Evolutionary conservation across 2,329 filamentous ascomycete species (phyloP), one percentile per base, ranked within the genome.

Genomic region (Fusarium clavum): DNA sequence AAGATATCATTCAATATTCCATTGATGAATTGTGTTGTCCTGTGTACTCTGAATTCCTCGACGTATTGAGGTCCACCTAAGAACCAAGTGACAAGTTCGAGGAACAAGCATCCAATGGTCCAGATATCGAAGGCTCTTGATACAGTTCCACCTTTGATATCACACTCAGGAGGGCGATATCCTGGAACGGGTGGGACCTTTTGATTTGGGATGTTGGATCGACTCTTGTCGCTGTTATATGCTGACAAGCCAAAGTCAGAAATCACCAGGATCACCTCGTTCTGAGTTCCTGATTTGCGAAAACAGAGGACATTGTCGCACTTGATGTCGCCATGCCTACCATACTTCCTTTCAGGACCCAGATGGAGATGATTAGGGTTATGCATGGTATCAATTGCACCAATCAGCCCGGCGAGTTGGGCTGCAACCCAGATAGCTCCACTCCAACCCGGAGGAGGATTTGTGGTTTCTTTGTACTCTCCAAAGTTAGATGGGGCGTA

Each of bases 281-380:
- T 9, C 1, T 30, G 7, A 4, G 22, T 16, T 0, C 6, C 43
- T 16, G 51, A 30, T 1, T 10, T 24, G 1, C 25, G 22, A 16
- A 67, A 69, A 24, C 66, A 69, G 3, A 69, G 63, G 1, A 69
- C 44, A 5, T 69, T 69, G 38, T 66, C 57, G 5, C 56, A 54
- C 6, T 66, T 69, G 3, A 69, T 55, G 3, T 69, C 66, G 0
- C 66, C 63, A 1, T 69, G 66, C 2, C 58, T 38, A 5, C 63
- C 58, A 10, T 51, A 69, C 9, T 25, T 34, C 8, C 6, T 38
- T 3, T 40, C 13, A 2, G 5, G 3, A 4, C 41, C 52, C 14
- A 10, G 4, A 9, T 11, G 11, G 2, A 59, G 16, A 27, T 67
- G 46, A 1, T 3, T 30, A 2, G 57, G 54, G n/a, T 57, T 48